phyloP scores from a whole-genome alignment of 306 rosid genomes.

The Quercus parvula region DNA sequence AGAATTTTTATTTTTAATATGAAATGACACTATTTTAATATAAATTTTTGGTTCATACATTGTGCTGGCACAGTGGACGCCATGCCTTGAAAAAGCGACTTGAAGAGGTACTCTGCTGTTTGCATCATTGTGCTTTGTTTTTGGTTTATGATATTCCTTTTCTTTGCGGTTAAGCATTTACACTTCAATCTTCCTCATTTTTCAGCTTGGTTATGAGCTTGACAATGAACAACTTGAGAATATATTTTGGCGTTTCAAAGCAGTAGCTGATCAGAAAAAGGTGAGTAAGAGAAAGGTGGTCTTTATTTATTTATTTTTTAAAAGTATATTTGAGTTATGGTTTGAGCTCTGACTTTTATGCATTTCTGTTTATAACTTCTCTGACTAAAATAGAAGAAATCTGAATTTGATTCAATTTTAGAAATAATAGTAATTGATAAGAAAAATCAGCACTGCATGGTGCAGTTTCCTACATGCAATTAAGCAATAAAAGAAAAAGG shows the following conservation, averaged over 20 bases:
- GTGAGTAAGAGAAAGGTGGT: conserved; percentile 25
- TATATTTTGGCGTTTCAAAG: conserved; percentile 82
- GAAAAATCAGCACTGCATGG: background rate
- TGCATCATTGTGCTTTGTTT: conserved; percentile 9
- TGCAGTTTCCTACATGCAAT: background rate
- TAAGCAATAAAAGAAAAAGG: background rate
- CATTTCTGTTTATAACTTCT: background rate
- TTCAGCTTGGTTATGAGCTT: conserved; percentile 90
- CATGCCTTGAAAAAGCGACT: conserved; percentile 82
- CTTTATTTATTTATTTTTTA: too few relatives aligned
- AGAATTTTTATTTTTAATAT: background rate
- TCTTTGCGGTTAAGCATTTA: background rate
- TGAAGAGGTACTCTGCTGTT: conserved; percentile 60
- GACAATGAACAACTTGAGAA: conserved; percentile 53
- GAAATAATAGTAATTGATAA: background rate
- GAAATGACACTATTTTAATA: background rate
- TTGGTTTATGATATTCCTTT: background rate
- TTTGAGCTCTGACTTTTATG: background rate
- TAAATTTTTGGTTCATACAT: background rate
- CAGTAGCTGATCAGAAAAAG: conserved; percentile 87
- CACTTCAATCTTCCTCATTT: conserved; percentile 12
- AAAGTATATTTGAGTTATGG: too few relatives aligned
- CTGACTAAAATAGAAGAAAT: background rate
- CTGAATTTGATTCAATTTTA: background rate
- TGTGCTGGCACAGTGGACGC: conserved; percentile 68